Base-by-base conservation (phyloP, 1,284 basidiomycete genomes). In the Chiua sp. region DNA sequence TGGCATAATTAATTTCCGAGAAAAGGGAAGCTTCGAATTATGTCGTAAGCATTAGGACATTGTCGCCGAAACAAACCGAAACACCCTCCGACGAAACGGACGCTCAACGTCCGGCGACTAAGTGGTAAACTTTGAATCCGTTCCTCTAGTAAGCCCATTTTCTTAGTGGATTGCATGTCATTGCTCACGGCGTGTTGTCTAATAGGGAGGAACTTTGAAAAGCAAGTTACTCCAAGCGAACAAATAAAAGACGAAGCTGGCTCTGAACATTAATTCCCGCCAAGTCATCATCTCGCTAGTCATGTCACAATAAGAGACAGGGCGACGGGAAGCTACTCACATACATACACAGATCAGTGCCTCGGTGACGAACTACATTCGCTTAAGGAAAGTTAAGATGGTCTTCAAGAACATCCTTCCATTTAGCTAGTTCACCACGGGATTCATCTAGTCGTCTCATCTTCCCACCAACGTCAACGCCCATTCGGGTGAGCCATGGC, bases 371-470 rank as follows among this genome's bases (percentile, higher is more conserved):
- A 42, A 49, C 51, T 68, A 70, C 22, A n/a, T 51, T 30, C 55
- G 28, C 28, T 47, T 55, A 52, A 26, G 26, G 26, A 26, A 26
- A 26, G 26, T 26, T 26, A 26, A 57, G n/a, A 50, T 57, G 49
- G 26, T 49, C 50, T 33, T 70, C 71, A 2, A 73, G 46, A 6
- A 26, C 15, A 13, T 51, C 59, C 53, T 69, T 73, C 71, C 73
- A 73, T 42, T 44, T 51, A 22, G 37, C 52, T 56, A 74, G 51
- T 28, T 75, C 70, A 26, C 72, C 68, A 18, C 77, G 75, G 72
- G 78, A 82, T 7, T 82, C 80, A 16, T 78, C 78, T 37, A 85
- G 68, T 50, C 79, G 72, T 48, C 75, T 72, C 82, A 84, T 80
- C 62, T 76, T 82, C 35, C 75, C 74, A 18, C 72, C 68, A 4